Base-by-base conservation (phyloP, 1,284 basidiomycete species). In the Pisolithus thermaeus region DNA sequence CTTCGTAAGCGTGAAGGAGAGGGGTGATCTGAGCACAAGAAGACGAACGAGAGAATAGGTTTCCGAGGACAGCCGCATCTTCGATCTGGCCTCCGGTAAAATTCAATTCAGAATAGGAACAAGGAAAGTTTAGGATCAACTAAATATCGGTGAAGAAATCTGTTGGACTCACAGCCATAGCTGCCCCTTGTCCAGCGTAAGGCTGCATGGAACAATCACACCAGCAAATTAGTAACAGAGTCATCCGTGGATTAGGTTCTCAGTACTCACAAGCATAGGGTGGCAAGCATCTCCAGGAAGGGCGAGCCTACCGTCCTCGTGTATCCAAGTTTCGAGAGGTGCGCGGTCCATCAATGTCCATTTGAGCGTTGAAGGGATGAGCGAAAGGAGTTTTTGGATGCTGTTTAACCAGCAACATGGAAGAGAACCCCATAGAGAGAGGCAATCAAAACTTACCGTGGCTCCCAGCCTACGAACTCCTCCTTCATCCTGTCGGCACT, bases 171-270 rank as follows among this genome's bases (percentile, higher is more conserved):
- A 77, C 74, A 1, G 83, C 83, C 74, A 85, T 84, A 3, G 83
- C 81, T 12, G 81, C 77, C 16, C 82, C 84, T 63, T 85, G 83
- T 0, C 81, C 84, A 39, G 80, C 77, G 62, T 84, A 84, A 4
- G 84, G 84, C 81, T 83, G 57, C 23, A 35, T 14, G 32, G 41
- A 12, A 46, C 8, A n/a, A 32, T 25, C n/a, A 25, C 8, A 32
- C 58, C 27, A 37, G 46, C 9, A 3, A 18, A 7, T 46, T 30
- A 30, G 35, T 1, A 18, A 28, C 18, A 42, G 18, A 22, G 14
- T 11, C 20, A 35, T 11, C 12, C 2, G 18, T 0, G 16, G 4
- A 36, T 47, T 35, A 16, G 38, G 27, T 22, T 65, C 79, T 52
- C 53, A 82, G 27, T 22, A 65, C 79, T 52, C 53, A 82, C 79